Percentiles rank a stretch among this genome's conserved stretches.
These are phyloP conservation scores for Fusarium tanahbumbuense DNA, from an alignment of 2,329 filamentous ascomycete genomes.

Conservation along the genomic window DNA sequence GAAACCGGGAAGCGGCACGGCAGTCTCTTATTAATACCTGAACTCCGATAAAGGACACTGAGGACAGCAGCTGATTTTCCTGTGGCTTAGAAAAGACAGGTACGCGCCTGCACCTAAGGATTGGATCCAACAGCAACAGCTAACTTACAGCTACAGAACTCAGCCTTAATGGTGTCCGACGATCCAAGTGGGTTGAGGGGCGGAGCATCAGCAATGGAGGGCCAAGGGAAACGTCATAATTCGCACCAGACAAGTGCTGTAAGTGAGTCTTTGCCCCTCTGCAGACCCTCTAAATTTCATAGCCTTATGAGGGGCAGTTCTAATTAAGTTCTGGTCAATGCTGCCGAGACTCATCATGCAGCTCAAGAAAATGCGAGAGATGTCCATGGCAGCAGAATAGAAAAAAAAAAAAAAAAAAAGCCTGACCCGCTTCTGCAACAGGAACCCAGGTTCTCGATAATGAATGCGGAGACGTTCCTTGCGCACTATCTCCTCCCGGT, in stretches of 20 bases:
- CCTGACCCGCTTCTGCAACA: constrained; percentile 21
- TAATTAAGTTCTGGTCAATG: constrained; percentile 25
- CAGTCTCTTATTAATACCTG: constrained; percentile 29
- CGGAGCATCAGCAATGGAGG: constrained; percentile 27
- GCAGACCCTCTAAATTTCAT: neutral
- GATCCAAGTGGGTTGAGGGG: constrained; percentile 35
- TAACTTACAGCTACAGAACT: constrained; percentile 14
- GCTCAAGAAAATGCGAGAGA: neutral
- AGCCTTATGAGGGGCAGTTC: constrained; percentile 20
- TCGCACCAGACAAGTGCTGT: constrained; percentile 13
- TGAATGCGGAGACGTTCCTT: neutral
- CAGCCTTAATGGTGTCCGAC: constrained; percentile 32
- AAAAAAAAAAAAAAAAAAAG: constrained; percentile 5
- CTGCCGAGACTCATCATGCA: constrained; percentile 18
- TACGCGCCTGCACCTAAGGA: constrained; percentile 11
- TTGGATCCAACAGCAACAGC: neutral
- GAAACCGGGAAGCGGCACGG: constrained; percentile 16
- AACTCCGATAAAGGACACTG: neutral
- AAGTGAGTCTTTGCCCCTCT: constrained; percentile 12
- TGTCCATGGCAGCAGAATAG: neutral
- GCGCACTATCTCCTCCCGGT: constrained; percentile 1
- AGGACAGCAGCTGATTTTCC: constrained; percentile 1
- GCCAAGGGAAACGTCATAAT: constrained; percentile 33
- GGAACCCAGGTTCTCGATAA: constrained; percentile 3
- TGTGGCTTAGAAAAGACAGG: constrained; percentile 21